phyloP scores from a whole-genome alignment of 169 alveolate genomes.

The Eimeria mitis region DNA sequence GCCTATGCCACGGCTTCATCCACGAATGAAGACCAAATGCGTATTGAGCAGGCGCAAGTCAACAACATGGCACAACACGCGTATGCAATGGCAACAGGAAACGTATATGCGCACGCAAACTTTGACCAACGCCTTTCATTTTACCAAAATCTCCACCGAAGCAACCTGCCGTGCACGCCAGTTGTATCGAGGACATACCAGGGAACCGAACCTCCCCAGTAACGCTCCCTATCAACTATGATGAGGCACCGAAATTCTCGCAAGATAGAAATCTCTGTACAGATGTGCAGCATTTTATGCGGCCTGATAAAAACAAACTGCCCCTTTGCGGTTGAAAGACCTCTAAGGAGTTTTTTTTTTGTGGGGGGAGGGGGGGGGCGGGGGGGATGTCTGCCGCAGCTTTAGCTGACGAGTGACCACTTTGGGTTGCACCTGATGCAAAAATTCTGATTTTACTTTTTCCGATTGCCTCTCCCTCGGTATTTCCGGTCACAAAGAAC shows the following conservation, averaged over 20 bases:
- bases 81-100: constrained; percentile 55
- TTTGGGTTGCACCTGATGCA: not conserved
- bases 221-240: constrained; percentile 4
- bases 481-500: not conserved
- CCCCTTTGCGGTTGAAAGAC: not conserved
- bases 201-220: constrained; percentile 31
- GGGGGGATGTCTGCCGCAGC: constrained; percentile 15
- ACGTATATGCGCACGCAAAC: constrained; percentile 39
- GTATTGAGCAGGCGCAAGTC: constrained; percentile 41
- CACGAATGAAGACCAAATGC: constrained; percentile 25
- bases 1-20: constrained; percentile 36
- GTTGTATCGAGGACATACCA: constrained; percentile 39
- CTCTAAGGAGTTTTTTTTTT: not conserved
- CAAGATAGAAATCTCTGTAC: not conserved
- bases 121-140: constrained; percentile 62
- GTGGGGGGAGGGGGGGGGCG: not conserved
- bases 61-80: constrained; percentile 59
- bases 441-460: not conserved
- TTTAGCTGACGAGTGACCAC: constrained; percentile 3
- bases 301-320: not conserved
- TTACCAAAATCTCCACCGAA: constrained; percentile 47
- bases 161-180: constrained; percentile 59
- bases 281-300: not conserved
- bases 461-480: not conserved
- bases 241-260: not conserved